Conservation (phyloP, 225 moss, liverwort and hornwort species). For the Straminergon stramineum region DNA sequence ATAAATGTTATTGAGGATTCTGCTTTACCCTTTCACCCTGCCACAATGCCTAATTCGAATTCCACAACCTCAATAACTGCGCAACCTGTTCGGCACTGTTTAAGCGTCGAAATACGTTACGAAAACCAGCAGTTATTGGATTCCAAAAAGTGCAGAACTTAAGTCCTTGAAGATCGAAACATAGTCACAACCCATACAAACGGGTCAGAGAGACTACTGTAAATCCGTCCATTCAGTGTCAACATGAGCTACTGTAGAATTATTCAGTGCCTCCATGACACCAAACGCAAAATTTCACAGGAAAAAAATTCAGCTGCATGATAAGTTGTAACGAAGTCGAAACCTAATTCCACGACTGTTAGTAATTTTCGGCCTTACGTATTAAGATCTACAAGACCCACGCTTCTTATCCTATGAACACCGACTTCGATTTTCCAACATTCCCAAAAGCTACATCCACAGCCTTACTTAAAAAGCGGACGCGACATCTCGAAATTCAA, state of each 20-base stretch:
- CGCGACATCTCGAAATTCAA: background rate
- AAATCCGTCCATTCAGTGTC: background rate
- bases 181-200: background rate
- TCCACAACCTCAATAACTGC: background rate
- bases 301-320: background rate
- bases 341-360: background rate
- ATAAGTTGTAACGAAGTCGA: background rate
- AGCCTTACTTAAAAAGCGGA: background rate
- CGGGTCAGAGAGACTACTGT: background rate
- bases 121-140: background rate
- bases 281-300: background rate
- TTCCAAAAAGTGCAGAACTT: background rate
- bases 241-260: background rate
- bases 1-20: background rate
- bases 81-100: background rate
- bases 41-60: background rate
- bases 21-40: background rate
- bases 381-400: background rate
- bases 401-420: background rate
- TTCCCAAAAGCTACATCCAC: background rate
- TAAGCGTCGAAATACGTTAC: background rate
- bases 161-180: background rate
- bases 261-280: background rate
- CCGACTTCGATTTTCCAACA: background rate
- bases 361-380: background rate